These are phyloP conservation scores for Scutellaria minor DNA, from an alignment of 257 asterid species.

Conservation along the genomic window DNA sequence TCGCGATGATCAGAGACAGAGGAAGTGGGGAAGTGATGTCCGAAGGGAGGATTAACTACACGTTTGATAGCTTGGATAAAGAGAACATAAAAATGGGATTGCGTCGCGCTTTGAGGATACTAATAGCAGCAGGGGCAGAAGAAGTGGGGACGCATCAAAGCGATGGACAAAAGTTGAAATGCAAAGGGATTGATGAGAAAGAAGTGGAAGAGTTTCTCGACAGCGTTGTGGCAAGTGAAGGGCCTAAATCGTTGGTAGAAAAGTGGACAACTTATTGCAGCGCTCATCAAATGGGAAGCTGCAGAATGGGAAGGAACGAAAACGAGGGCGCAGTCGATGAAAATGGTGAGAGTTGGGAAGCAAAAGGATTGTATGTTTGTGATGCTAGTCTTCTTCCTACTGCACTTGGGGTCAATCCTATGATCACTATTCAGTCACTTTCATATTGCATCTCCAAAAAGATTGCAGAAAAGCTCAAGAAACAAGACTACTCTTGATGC, in stretches of 20 bases:
- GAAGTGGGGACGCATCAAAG: neutral
- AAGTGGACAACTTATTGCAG: neutral
- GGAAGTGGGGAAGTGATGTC: constrained; percentile 57
- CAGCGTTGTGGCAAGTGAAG: neutral
- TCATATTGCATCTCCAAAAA: neutral
- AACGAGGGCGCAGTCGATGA: neutral
- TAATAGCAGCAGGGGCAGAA: neutral
- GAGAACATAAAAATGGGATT: neutral
- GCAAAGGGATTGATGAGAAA: neutral
- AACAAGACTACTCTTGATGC: no score
- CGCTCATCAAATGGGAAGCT: neutral
- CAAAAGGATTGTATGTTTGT: neutral
- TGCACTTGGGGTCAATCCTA: neutral
- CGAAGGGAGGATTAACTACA: constrained; percentile 45
- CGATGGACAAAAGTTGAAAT: neutral
- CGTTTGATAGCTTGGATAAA: neutral
- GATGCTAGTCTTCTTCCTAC: neutral
- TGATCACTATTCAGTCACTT: neutral
- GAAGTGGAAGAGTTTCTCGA: neutral
- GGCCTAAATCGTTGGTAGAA: neutral
- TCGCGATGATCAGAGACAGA: constrained; percentile 65
- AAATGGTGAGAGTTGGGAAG: neutral
- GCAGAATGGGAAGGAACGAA: neutral
- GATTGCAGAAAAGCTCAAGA: neutral
- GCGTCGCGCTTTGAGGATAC: neutral